Evolutionary conservation across 192 early-diverging fungal species (phyloP).

Genomic region (Lunasporangiospora selenospora): DNA sequence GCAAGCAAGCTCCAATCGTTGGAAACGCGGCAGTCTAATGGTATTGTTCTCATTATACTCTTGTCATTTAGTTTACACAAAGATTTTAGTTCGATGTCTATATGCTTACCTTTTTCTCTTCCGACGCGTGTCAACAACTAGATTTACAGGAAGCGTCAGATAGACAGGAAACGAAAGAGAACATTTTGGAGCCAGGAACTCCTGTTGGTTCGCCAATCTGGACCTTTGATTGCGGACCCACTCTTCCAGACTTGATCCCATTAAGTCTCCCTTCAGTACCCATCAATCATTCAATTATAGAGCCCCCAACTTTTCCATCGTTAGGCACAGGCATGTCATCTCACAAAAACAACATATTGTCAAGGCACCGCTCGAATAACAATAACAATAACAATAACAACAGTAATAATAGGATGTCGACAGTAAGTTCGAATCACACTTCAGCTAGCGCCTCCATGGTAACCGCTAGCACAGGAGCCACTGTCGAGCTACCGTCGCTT

Average conservation of each 20-base stretch:
- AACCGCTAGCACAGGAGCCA: too few species aligned
- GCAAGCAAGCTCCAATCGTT: slow-evolving; percentile 13
- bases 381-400: neutral
- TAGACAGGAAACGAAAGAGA: too few species aligned
- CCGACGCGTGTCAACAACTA: neutral
- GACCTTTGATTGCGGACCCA: slow-evolving; percentile 41
- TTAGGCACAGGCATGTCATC: slow-evolving; percentile 6
- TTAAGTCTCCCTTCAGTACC: neutral
- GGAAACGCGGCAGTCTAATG: too few species aligned
- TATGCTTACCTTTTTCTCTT: too few species aligned
- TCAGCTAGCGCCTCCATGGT: neutral
- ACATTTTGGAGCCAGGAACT: too few species aligned
- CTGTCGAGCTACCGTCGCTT: too few species aligned
- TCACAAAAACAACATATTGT: slow-evolving; percentile 9
- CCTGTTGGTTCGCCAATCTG: slow-evolving; percentile 30
- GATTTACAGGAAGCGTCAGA: neutral
- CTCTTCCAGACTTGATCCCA: neutral
- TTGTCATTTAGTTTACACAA: too few species aligned
- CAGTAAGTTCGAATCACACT: too few species aligned
- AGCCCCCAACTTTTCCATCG: slow-evolving; percentile 20
- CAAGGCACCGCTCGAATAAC: neutral
- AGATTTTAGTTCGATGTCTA: too few species aligned
- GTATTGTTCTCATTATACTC: too few species aligned
- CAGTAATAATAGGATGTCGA: too few species aligned
- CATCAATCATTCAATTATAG: slow-evolving; percentile 5